A percentile compares a stretch with the other conserved stretches of the same genome.
Conservation (phyloP, 768 basidiomycete species). For the Saitozyma sp. region DNA sequence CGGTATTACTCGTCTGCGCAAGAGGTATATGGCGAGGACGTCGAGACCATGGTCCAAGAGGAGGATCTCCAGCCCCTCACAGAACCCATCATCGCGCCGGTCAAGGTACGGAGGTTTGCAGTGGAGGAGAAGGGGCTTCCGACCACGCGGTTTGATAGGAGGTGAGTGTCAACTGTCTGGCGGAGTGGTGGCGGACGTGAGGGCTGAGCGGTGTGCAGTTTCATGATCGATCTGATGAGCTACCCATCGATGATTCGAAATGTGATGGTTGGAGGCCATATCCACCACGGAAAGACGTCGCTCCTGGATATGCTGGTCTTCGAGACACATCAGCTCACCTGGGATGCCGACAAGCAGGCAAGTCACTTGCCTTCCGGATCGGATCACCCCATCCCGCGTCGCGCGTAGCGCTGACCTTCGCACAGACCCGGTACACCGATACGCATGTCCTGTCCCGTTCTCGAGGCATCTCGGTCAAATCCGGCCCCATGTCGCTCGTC, state of each 20-base stretch:
- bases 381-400: slow-evolving; percentile 7
- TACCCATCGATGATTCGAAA: slow-evolving; percentile 95
- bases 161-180: slow-evolving; percentile 59
- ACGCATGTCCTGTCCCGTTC: slow-evolving; percentile 85
- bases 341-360: slow-evolving; percentile 89
- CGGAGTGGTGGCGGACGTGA: background rate
- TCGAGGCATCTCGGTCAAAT: slow-evolving; percentile 92
- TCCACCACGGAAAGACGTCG: slow-evolving; percentile 97
- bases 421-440: slow-evolving; percentile 89
- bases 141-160: slow-evolving; percentile 94
- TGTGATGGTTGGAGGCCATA: slow-evolving; percentile 90
- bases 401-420: background rate
- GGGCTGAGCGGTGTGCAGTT: slow-evolving; percentile 58
- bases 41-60: slow-evolving; percentile 96
- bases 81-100: slow-evolving; percentile 91
- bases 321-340: slow-evolving; percentile 91
- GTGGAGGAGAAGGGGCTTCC: slow-evolving; percentile 95
- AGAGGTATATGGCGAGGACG: slow-evolving; percentile 88
- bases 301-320: slow-evolving; percentile 95
- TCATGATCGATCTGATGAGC: slow-evolving; percentile 83
- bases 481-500: slow-evolving; percentile 91
- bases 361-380: slow-evolving; percentile 52
- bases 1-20: slow-evolving; percentile 92
- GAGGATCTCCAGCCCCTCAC: slow-evolving; percentile 94
- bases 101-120: slow-evolving; percentile 91